Conservation (phyloP, 2,329 filamentous ascomycete species). For the Aspergillus quadrilineatus region DNA sequence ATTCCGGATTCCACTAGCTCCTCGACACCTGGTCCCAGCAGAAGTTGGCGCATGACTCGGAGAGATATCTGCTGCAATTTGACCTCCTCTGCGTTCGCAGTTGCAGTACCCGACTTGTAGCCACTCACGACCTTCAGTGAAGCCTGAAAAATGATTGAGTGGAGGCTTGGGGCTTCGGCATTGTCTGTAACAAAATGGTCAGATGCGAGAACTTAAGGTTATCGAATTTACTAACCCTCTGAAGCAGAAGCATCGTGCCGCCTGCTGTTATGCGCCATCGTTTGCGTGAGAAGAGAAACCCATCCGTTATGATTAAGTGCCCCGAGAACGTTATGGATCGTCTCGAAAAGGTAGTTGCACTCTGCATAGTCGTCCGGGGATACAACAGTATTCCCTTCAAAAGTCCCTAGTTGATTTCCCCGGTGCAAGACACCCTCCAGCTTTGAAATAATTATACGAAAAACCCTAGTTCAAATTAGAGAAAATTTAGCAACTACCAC, state of each 20-base stretch:
- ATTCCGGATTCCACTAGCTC: constrained; percentile 53
- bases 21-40: constrained; percentile 41
- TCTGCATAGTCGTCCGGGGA: constrained; percentile 67
- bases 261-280: constrained; percentile 50
- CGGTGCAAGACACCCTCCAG: constrained; percentile 34
- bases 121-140: constrained; percentile 31
- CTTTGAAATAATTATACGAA: constrained; percentile 37
- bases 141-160: constrained; percentile 34
- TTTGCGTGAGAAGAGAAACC: constrained; percentile 66
- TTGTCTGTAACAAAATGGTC: constrained; percentile 20
- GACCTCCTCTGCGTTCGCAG: constrained; percentile 54
- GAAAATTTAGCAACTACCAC: background rate
- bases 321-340: constrained; percentile 69
- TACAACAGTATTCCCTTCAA: constrained; percentile 48
- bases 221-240: constrained; percentile 47
- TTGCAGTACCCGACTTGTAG: constrained; percentile 14
- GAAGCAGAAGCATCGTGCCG: constrained; percentile 43
- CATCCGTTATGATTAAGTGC: constrained; percentile 69
- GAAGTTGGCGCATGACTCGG: constrained; percentile 57
- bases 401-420: constrained; percentile 18
- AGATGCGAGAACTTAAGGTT: background rate
- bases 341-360: constrained; percentile 74
- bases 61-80: constrained; percentile 71
- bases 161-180: constrained; percentile 31
- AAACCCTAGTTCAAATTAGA: constrained; percentile 30